Percentiles rank a stretch among this genome's conserved stretches.
These are phyloP conservation scores for Hymenoscyphus fraxineus DNA, from an alignment of 2,329 filamentous ascomycete species.

Conservation along the genomic window DNA sequence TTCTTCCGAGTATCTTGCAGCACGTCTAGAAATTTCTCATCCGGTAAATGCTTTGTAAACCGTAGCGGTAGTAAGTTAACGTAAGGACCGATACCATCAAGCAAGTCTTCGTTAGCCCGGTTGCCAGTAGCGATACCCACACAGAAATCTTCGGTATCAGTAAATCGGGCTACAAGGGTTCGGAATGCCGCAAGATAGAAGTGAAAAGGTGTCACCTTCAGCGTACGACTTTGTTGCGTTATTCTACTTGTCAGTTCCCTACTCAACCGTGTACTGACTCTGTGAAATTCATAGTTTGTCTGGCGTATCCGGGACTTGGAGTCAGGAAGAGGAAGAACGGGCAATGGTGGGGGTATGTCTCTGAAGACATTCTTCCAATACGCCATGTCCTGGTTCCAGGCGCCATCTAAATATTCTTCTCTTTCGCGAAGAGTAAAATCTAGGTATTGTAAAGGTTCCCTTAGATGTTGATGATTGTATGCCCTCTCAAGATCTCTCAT, in stretches of 20 bases:
- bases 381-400: not conserved
- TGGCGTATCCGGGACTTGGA: not conserved
- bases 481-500: not conserved
- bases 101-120: conserved; percentile 33
- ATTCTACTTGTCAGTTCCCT: not conserved
- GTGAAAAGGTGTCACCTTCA: conserved; percentile 39
- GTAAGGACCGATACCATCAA: conserved; percentile 42
- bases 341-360: not conserved
- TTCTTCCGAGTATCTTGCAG: not conserved
- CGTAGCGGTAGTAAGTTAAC: conserved; percentile 47
- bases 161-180: conserved; percentile 36
- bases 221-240: not conserved
- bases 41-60: conserved; percentile 26
- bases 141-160: conserved; percentile 38
- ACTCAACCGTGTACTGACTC: no score
- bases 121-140: conserved; percentile 47
- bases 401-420: not conserved
- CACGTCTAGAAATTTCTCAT: not conserved
- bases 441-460: not conserved
- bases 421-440: not conserved
- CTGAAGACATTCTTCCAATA: conserved; percentile 5
- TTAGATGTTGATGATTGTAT: not conserved
- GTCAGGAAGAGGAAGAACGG: not conserved
- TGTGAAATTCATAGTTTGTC: not conserved
- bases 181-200: conserved; percentile 42